These are phyloP conservation scores for Phytophthora podocarpi DNA, from an alignment of 352 stramenopile species.

Conservation along the genomic window DNA sequence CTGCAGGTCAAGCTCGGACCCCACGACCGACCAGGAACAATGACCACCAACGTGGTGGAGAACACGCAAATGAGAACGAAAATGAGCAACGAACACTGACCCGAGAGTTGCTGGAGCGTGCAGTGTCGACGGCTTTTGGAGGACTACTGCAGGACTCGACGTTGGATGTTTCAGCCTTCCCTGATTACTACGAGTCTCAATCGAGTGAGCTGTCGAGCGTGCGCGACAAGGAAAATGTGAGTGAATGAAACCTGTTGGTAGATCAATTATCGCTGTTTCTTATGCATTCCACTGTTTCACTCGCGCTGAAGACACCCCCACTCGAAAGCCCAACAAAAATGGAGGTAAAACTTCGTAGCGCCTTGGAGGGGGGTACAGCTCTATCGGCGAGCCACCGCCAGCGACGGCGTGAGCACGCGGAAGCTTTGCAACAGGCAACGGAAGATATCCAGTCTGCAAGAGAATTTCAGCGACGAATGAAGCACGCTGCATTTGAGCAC, in stretches of 20 bases:
- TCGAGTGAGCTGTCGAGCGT: constrained; percentile 27
- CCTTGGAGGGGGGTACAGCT: constrained; percentile 14
- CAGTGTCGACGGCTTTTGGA: constrained; percentile 54
- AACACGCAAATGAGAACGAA: not conserved
- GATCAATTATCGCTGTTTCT: not conserved
- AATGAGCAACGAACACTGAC: constrained; percentile 35
- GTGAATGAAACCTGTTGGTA: not conserved
- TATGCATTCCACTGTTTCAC: no score
- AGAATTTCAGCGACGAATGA: constrained; percentile 46
- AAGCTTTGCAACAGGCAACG: constrained; percentile 21
- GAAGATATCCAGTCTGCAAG: constrained; percentile 5
- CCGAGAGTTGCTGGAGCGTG: constrained; percentile 61
- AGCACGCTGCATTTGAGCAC: constrained; percentile 46
- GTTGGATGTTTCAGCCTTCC: constrained; percentile 24
- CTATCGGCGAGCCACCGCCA: constrained; percentile 26
- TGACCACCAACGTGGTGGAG: not conserved
- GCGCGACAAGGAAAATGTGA: constrained; percentile 33
- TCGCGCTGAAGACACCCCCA: not conserved
- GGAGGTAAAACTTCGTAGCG: constrained; percentile 12
- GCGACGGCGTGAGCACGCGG: constrained; percentile 21
- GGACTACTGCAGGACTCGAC: constrained; percentile 27
- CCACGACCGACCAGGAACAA: not conserved
- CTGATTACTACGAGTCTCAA: constrained; percentile 20
- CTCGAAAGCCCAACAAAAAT: constrained; percentile 9
- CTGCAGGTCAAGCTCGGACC: not conserved